Conservation (phyloP, 2,329 filamentous ascomycete species). For the Ascochyta lentis region DNA sequence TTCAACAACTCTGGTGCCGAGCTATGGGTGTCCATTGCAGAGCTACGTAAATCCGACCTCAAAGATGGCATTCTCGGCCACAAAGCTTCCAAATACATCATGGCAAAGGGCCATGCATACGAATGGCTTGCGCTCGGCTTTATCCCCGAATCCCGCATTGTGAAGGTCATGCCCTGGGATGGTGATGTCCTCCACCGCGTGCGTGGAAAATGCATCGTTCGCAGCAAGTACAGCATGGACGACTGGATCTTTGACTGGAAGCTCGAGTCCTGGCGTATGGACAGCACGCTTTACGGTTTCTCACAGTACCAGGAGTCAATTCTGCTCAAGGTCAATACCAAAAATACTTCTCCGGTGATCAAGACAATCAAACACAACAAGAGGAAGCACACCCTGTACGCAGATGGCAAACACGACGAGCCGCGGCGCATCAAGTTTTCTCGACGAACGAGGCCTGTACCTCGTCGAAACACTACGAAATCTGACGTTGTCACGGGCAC, state of each 20-base stretch:
- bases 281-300: no score
- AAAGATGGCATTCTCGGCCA: background rate
- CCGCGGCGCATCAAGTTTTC: no score
- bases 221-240: background rate
- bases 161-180: slow-evolving; percentile 23
- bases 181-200: slow-evolving; percentile 11
- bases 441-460: no score
- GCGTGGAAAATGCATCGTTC: background rate
- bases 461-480: no score
- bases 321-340: no score
- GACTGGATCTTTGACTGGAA: slow-evolving; percentile 16
- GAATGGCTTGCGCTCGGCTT: slow-evolving; percentile 24
- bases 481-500: no score
- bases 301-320: no score
- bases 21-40: slow-evolving; percentile 1
- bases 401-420: no score
- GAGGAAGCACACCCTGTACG: no score
- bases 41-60: slow-evolving; percentile 18
- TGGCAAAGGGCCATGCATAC: slow-evolving; percentile 14
- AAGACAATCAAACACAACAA: no score
- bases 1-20: no score
- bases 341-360: no score
- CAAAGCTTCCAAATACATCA: background rate
- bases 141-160: slow-evolving; percentile 15
- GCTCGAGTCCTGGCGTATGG: background rate